Conservation (phyloP, 2,329 filamentous ascomycete genomes). For the Verticillium nubilum region DNA sequence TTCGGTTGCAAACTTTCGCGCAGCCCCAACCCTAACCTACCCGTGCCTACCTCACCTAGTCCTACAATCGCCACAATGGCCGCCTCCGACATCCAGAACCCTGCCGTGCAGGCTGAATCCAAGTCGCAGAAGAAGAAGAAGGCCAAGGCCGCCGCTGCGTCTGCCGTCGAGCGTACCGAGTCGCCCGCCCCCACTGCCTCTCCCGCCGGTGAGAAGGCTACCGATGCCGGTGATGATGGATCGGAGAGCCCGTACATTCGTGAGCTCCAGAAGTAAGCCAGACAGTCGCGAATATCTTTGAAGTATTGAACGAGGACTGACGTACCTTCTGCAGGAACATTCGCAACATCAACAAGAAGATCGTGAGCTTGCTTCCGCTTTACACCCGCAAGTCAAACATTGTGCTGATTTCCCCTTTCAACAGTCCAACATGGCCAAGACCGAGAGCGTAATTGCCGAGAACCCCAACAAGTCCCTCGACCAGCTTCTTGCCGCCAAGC, state of each 20-base stretch:
- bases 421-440: constrained; percentile 59
- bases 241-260: constrained; percentile 74
- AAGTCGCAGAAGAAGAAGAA: constrained; percentile 63
- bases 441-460: constrained; percentile 63
- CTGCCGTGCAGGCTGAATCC: constrained; percentile 54
- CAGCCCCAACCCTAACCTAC: constrained; percentile 3
- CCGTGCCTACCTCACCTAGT: not conserved
- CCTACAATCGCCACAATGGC: constrained; percentile 47
- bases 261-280: constrained; percentile 80
- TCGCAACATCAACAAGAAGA: constrained; percentile 90
- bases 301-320: too few species aligned
- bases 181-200: constrained; percentile 49
- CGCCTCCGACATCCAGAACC: constrained; percentile 55
- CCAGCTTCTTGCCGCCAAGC: constrained; percentile 62
- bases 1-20: not conserved
- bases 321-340: constrained; percentile 74
- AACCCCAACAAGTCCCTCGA: constrained; percentile 68
- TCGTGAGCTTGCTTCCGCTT: constrained; percentile 52
- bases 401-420: not conserved
- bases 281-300: too few species aligned
- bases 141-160: constrained; percentile 62
- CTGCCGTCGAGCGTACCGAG: constrained; percentile 46
- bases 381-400: not conserved
- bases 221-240: constrained; percentile 50
- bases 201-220: constrained; percentile 24